Percentiles rank a stretch among this genome's conserved stretches.
Evolutionary conservation across 2,329 filamentous ascomycete species (phyloP).

Genomic region (Epichloe bromicola): DNA sequence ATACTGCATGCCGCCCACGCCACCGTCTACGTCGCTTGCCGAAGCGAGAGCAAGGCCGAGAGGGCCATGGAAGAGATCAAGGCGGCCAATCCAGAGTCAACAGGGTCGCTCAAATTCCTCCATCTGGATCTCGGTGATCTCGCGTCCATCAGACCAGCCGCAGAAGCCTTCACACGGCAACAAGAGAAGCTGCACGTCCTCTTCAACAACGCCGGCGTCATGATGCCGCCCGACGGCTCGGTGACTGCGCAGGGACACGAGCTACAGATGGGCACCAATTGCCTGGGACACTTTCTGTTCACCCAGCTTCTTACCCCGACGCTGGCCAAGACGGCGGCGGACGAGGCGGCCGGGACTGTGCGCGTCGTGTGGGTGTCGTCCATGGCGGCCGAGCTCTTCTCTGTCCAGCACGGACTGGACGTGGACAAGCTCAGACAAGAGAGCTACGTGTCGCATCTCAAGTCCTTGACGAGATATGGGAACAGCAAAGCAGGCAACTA

Average conservation of each 20-base stretch:
- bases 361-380: slow-evolving; percentile 6
- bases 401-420: not conserved
- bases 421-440: slow-evolving; percentile 11
- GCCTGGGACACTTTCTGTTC: slow-evolving; percentile 5
- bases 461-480: not conserved
- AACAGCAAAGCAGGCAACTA: slow-evolving; percentile 21
- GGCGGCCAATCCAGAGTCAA: slow-evolving; percentile 19
- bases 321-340: slow-evolving; percentile 2
- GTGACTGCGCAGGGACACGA: slow-evolving; percentile 29
- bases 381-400: not conserved
- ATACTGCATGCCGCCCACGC: slow-evolving; percentile 41
- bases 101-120: slow-evolving; percentile 29
- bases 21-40: slow-evolving; percentile 42
- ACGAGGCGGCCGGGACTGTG: not conserved
- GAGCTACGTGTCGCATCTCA: too few relatives aligned
- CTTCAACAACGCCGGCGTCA: slow-evolving; percentile 33
- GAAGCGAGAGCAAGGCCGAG: slow-evolving; percentile 30
- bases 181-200: slow-evolving; percentile 25
- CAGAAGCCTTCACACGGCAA: slow-evolving; percentile 16
- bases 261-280: slow-evolving; percentile 16
- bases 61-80: slow-evolving; percentile 32
- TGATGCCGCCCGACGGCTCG: slow-evolving; percentile 25
- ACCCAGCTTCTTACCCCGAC: slow-evolving; percentile 3
- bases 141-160: slow-evolving; percentile 20
- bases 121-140: slow-evolving; percentile 31